A percentile compares a stretch with the other conserved stretches of the same genome.
phyloP scores from a whole-genome alignment of 192 early-diverging fungal species.

The Fimicolochytrium jonesii region DNA sequence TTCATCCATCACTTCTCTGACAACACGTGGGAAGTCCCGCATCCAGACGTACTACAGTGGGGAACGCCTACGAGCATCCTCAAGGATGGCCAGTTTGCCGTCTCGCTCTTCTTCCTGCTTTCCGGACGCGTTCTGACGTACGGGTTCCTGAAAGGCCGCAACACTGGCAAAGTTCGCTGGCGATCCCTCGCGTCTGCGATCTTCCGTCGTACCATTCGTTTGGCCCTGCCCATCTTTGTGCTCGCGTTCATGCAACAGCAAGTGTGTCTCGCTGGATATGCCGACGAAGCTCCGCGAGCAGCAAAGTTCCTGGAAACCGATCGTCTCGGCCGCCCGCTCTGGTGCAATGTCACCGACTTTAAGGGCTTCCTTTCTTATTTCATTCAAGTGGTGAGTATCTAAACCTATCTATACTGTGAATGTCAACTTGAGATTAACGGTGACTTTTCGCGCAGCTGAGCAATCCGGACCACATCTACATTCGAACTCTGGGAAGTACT shows the following conservation, averaged over 20 bases:
- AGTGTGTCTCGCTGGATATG: background rate
- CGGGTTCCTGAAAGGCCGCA: background rate
- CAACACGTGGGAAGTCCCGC: background rate
- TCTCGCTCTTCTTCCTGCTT: constrained; percentile 20
- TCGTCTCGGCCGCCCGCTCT: background rate
- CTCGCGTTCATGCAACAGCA: constrained; percentile 10
- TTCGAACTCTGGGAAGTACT: background rate
- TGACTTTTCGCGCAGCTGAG: background rate
- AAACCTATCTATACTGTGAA: background rate
- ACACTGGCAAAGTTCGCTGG: background rate
- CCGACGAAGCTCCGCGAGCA: background rate
- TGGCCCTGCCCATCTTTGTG: constrained; percentile 10
- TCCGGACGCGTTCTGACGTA: constrained; percentile 17
- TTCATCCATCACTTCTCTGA: constrained; percentile 2
- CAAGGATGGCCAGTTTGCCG: constrained; percentile 5
- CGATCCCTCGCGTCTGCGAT: constrained; percentile 9
- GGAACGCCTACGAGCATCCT: background rate
- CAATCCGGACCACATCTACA: background rate
- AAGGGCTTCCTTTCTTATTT: background rate
- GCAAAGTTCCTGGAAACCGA: background rate
- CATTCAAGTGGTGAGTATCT: background rate
- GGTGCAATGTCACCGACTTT: background rate
- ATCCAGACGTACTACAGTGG: background rate
- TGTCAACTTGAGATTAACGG: background rate
- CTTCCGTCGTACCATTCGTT: constrained; percentile 15